These are phyloP conservation scores for Candida insectalens DNA, from an alignment of 805 yeast species.

Conservation along the genomic window DNA sequence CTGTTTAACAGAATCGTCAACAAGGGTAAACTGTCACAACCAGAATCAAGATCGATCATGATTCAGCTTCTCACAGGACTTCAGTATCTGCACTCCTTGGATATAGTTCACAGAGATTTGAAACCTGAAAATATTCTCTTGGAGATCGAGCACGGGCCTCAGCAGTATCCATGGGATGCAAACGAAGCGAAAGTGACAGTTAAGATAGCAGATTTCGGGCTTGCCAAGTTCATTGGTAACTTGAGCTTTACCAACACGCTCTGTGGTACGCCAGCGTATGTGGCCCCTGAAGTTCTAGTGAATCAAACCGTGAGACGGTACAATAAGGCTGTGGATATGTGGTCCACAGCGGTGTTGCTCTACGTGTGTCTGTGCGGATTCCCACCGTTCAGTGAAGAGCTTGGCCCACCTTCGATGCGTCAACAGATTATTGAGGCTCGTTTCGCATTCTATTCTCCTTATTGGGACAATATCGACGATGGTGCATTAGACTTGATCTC, in stretches of 20 bases:
- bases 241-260: constrained; percentile 64
- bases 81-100: constrained; percentile 83
- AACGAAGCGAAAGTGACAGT: constrained; percentile 53
- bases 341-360: constrained; percentile 74
- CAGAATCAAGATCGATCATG: constrained; percentile 53
- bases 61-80: constrained; percentile 50
- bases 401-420: constrained; percentile 71
- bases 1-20: constrained; percentile 61
- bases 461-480: constrained; percentile 67
- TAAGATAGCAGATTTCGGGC: constrained; percentile 79
- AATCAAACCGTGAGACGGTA: constrained; percentile 46
- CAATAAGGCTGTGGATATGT: constrained; percentile 65
- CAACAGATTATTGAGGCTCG: constrained; percentile 62
- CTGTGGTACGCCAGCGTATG: constrained; percentile 84
- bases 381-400: constrained; percentile 77
- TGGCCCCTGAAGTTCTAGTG: constrained; percentile 66
- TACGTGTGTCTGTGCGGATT: constrained; percentile 79
- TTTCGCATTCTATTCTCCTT: constrained; percentile 70
- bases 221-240: constrained; percentile 62
- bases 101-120: constrained; percentile 86
- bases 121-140: constrained; percentile 83
- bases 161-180: constrained; percentile 45
- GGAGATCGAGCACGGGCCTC: constrained; percentile 34
- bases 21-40: constrained; percentile 50
- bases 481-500: constrained; percentile 57